A percentile compares a stretch with the other conserved stretches of the same genome.
These are phyloP conservation scores for Corinectria fuckeliana DNA, from an alignment of 2,329 filamentous ascomycete species.

Conservation along the genomic window DNA sequence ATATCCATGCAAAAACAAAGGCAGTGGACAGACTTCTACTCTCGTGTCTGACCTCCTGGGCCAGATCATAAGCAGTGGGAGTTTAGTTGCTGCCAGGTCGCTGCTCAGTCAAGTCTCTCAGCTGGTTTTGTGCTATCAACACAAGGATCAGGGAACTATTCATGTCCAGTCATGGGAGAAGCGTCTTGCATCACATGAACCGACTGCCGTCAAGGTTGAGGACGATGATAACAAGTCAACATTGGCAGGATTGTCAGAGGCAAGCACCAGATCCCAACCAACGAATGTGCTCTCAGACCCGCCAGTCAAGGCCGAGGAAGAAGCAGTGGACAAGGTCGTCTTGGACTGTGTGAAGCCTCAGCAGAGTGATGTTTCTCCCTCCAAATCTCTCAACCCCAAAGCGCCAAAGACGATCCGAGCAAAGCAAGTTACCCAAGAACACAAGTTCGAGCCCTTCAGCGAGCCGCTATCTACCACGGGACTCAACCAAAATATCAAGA, in stretches of 20 bases:
- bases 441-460: conserved; percentile 30
- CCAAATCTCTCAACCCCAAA: background rate
- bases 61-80: conserved; percentile 14
- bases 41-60: conserved; percentile 15
- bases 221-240: conserved; percentile 1
- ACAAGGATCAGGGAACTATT: background rate
- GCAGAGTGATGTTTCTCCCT: background rate
- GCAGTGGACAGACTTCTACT: conserved; percentile 11
- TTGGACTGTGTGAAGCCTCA: background rate
- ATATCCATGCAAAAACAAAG: background rate
- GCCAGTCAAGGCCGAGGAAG: background rate
- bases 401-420: background rate
- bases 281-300: background rate
- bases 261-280: background rate
- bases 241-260: background rate
- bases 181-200: conserved; percentile 4
- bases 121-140: conserved; percentile 26
- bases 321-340: background rate
- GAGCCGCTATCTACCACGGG: background rate
- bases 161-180: conserved; percentile 23
- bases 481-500: conserved; percentile 29
- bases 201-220: conserved; percentile 14
- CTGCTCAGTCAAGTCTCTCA: conserved; percentile 21
- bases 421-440: conserved; percentile 3
- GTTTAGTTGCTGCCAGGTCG: conserved; percentile 19